Conservation (phyloP, 2,329 filamentous ascomycete genomes). For the Cytospora leucostoma region DNA sequence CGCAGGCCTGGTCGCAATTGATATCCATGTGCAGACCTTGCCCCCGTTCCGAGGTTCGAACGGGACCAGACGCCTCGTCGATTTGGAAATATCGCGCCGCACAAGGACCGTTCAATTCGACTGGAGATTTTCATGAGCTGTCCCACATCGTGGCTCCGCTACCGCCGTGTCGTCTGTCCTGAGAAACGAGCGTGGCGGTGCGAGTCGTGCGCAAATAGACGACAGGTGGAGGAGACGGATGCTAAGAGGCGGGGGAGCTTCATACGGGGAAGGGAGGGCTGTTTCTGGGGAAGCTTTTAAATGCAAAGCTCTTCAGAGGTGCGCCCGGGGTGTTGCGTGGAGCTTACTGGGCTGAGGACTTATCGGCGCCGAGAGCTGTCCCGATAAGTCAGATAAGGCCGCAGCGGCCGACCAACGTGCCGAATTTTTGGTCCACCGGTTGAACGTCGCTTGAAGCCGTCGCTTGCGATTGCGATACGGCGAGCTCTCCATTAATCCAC, state of each 20-base stretch:
- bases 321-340: slow-evolving; percentile 16
- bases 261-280: neutral
- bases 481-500: neutral
- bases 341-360: slow-evolving; percentile 6
- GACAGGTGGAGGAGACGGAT: slow-evolving; percentile 6
- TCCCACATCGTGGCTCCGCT: slow-evolving; percentile 49
- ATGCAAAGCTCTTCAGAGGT: slow-evolving; percentile 18
- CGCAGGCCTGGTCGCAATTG: slow-evolving; percentile 18
- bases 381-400: slow-evolving; percentile 45
- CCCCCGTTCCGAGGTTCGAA: slow-evolving; percentile 2
- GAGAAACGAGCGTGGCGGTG: slow-evolving; percentile 21
- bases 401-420: slow-evolving; percentile 38
- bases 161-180: slow-evolving; percentile 34
- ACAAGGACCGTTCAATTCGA: slow-evolving; percentile 62
- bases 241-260: neutral
- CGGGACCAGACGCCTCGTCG: slow-evolving; percentile 33
- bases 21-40: slow-evolving; percentile 21
- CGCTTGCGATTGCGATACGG: slow-evolving; percentile 29
- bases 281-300: slow-evolving; percentile 17
- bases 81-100: slow-evolving; percentile 55
- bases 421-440: slow-evolving; percentile 41
- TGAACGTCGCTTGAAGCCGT: slow-evolving; percentile 38
- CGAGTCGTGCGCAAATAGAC: slow-evolving; percentile 2
- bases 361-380: slow-evolving; percentile 20
- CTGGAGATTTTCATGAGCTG: slow-evolving; percentile 62